Base-by-base conservation (phyloP, 768 basidiomycete species). In the Amanita inopinata region DNA sequence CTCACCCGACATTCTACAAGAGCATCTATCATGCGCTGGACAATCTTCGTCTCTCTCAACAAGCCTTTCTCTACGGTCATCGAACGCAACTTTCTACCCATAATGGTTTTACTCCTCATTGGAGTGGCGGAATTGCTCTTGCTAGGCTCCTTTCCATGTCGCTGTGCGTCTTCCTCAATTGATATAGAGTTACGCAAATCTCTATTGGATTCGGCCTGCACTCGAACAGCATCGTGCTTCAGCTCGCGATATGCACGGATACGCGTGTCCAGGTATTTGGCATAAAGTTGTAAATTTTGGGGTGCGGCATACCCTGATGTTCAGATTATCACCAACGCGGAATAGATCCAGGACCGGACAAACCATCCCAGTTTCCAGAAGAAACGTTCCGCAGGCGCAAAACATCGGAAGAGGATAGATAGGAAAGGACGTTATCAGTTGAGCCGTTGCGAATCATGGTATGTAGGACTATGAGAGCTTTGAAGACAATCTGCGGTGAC, bases 31-130 rank as follows among this genome's bases (percentile, higher is more conserved):
- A 91, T 83, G 52, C 69, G 72, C 62, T 98, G 93, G 0, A 98
- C 90, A 19, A 78, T 75, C 61, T 80, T 86, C 1, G 91, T 94
- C 63, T 99, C 96, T 47, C 92, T 73, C 37, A 99, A 61, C 33
- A 98, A 61, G 2, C 96, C 96, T 59, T 97, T 97, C 61, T 99
- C 96, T 17, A 98, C 94, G 0, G 88, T 83, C 78, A 99, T 83
- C 20, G 81, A 72, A 46, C 93, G 71, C 51, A 99, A 63, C 55
- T 96, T 92, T 51, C 90, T 67, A 12, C 89, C 88, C 56, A 75
- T 70, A 12, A 87, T 72, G 0, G 84, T 89, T 61, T 84, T 88
- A 60, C 81, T 84, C 50, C 84, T 66, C 10, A 51, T 50, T 19
- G 53, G 37, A 18, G 46, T 40, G 14, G 46, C 41, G 43, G 58